Evolutionary conservation across 2,329 filamentous ascomycete genomes (phyloP), one percentile per base, ranked within the genome.

Genomic region (Incumbomyces lentus): DNA sequence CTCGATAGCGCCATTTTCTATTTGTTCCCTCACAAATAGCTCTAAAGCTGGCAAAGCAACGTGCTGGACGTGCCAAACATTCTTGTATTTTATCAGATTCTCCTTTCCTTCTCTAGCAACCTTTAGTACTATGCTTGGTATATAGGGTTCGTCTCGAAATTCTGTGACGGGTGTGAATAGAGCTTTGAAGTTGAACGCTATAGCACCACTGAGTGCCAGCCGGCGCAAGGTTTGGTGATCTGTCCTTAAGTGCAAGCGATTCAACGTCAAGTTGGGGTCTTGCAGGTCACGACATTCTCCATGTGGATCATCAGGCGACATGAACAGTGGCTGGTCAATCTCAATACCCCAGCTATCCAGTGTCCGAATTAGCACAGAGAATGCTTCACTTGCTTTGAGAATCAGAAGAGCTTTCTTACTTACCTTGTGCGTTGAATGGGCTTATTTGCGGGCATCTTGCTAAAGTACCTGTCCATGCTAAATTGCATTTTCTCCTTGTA

Each of bases 101-200:
- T 72, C 73, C 64, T 87, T 87, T 1, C 82, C 84, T 26, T 86
- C 78, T 16, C 69, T 74, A n/a, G 90, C 56, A 1, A 92, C 68
- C 63, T 82, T 84, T 2, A 79, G 63, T 1, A 87, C 44, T 4
- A 93, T 60, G 0, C 75, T 76, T 0, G 87, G 87, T 0, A 94
- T 67, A 39, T 79, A 83, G 0, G 84, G 76, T 61, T 94, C 87
- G 47, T 83, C 71, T 2, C 76, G 68, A 48, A 93, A 79, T 52
- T 83, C 78, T 0, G 71, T 61, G 0, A 94, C 62, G 0, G 84
- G 83, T 0, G 86, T 92, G 64, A 93, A 93, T 0, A 92, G 64
- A 0, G 83, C 86, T 60, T 90, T 93, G 75, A 90, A 94, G 62
- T 92, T 93, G 69, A 94, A 94, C 0, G 87, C 76, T 1, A 94